These are phyloP conservation scores for Podochytrium sp. DNA, from an alignment of 192 early-diverging fungal genomes.

Conservation along the genomic window DNA sequence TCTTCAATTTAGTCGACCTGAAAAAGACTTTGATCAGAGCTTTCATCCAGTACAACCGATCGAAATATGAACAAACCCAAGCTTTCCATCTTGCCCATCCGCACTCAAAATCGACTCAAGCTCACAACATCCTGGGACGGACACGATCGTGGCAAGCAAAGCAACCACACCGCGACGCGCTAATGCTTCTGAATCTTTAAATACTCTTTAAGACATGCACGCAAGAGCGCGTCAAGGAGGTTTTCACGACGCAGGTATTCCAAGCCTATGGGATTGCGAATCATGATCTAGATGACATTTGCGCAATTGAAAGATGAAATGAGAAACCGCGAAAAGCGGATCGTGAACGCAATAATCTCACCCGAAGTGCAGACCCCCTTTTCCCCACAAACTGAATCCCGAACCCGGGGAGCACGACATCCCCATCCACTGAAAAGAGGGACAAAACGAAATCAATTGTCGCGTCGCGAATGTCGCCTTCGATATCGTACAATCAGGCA, in stretches of 20 bases:
- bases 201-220: neutral
- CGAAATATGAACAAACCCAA: neutral
- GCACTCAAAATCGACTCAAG: neutral
- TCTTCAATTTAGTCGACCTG: neutral
- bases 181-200: constrained; percentile 26
- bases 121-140: neutral
- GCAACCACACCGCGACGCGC: constrained; percentile 12
- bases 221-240: neutral
- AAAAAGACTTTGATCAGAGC: neutral
- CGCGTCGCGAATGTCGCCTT: constrained; percentile 13
- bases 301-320: neutral
- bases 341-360: neutral
- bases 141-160: neutral
- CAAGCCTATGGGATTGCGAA: neutral
- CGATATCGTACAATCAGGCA: constrained; percentile 18
- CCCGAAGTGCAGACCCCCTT: neutral
- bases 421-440: neutral
- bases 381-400: neutral
- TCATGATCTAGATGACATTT: neutral
- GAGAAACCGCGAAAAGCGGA: neutral
- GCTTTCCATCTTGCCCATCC: neutral
- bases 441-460: neutral
- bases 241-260: neutral
- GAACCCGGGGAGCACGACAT: neutral
- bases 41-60: neutral